These are phyloP conservation scores for Penicillium coffeae DNA, from an alignment of 495 filamentous ascomycete species.

Conservation along the genomic window DNA sequence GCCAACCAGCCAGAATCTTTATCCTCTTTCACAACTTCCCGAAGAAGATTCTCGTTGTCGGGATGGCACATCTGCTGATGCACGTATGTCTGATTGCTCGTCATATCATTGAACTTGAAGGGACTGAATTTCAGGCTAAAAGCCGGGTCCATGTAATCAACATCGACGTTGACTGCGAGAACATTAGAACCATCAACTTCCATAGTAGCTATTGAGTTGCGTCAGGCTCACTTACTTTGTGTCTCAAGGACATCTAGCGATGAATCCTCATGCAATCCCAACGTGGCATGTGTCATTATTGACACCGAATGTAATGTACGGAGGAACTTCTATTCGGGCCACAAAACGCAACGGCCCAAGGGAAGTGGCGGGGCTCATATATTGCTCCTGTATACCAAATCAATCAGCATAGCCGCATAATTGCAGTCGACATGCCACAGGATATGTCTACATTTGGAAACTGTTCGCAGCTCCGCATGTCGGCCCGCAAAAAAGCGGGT, in stretches of 20 bases:
- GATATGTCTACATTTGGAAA: too few species aligned
- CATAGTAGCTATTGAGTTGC: neutral
- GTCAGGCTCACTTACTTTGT: neutral
- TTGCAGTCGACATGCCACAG: too few species aligned
- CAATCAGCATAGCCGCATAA: too few species aligned
- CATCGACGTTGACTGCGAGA: neutral
- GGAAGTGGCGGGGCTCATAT: too few species aligned
- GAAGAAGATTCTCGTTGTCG: neutral
- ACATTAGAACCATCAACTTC: neutral
- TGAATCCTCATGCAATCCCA: too few species aligned
- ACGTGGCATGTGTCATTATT: too few species aligned
- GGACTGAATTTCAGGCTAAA: neutral
- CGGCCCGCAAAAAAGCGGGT: too few species aligned
- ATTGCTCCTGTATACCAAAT: too few species aligned
- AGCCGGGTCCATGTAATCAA: constrained; percentile 5
- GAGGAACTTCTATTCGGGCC: too few species aligned
- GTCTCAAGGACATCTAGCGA: neutral
- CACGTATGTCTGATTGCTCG: neutral
- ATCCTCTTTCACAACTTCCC: neutral
- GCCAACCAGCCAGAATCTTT: constrained; percentile 1
- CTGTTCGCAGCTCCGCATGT: too few species aligned
- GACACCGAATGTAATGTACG: too few species aligned
- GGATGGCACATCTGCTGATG: constrained; percentile 1
- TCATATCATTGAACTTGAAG: neutral
- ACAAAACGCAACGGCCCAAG: too few species aligned